A percentile compares a stretch with the other conserved stretches of the same genome.
These are phyloP conservation scores for Viola pubescens DNA, from an alignment of 441 rosid genomes.

Conservation along the genomic window DNA sequence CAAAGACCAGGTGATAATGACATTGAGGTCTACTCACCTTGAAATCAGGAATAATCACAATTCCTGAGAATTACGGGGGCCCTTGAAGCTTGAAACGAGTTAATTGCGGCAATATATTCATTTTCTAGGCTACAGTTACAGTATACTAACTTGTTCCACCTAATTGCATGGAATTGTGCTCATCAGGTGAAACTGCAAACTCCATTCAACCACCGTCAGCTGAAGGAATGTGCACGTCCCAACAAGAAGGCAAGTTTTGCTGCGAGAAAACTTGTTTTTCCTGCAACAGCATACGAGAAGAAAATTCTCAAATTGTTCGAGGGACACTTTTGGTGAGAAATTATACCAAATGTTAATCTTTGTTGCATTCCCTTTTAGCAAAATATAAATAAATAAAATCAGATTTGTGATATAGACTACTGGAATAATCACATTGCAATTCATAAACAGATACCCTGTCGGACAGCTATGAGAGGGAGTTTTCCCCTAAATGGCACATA, in stretches of 20 bases:
- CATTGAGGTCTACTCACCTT: no score
- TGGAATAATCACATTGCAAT: conserved; percentile 11
- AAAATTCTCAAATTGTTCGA: conserved; percentile 63
- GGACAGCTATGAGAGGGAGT: conserved; percentile 97
- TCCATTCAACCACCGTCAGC: conserved; percentile 47
- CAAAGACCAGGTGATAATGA: no score
- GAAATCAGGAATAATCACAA: no score
- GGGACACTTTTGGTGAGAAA: conserved; percentile 81
- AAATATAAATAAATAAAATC: background rate
- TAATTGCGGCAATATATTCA: background rate
- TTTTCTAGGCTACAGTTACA: background rate
- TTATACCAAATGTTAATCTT: conserved; percentile 2
- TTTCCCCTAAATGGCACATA: conserved; percentile 95
- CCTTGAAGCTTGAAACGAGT: background rate
- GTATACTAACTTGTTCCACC: background rate
- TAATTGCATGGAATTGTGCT: background rate
- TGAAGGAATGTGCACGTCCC: conserved; percentile 40
- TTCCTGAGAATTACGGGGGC: no score
- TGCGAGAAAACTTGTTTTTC: conserved; percentile 60
- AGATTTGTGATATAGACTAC: background rate
- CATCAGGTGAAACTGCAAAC: conserved; percentile 65
- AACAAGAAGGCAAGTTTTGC: conserved; percentile 49
- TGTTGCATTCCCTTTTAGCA: conserved; percentile 2
- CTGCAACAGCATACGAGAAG: conserved; percentile 69
- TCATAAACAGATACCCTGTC: conserved; percentile 72